These are phyloP conservation scores for Nannizzia gypsea DNA, from an alignment of 2,329 filamentous ascomycete genomes.

Conservation along the genomic window DNA sequence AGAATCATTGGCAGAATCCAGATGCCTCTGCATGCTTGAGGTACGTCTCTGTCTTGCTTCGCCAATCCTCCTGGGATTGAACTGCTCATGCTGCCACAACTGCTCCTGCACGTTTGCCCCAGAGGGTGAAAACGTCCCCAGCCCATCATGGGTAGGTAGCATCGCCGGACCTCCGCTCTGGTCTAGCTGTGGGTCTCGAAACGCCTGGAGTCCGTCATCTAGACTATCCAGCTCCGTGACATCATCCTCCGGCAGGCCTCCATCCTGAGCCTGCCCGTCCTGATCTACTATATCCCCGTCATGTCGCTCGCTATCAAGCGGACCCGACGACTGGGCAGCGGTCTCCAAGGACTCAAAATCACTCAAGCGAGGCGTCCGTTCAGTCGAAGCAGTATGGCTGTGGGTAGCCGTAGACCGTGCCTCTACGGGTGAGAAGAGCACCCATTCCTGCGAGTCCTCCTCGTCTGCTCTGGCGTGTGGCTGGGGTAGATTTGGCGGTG, in stretches of 20 bases:
- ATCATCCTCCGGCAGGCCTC: conserved; percentile 38
- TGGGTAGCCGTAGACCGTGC: conserved; percentile 49
- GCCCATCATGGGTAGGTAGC: conserved; percentile 81
- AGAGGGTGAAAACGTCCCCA: conserved; percentile 69
- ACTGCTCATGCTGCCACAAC: conserved; percentile 77
- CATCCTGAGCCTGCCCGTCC: conserved; percentile 42
- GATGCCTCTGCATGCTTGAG: conserved; percentile 46
- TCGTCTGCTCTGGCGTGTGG: conserved; percentile 33
- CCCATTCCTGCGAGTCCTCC: conserved; percentile 83
- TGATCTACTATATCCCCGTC: conserved; percentile 38
- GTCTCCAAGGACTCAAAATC: conserved; percentile 63
- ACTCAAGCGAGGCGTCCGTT: conserved; percentile 56
- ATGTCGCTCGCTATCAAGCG: conserved; percentile 19
- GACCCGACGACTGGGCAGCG: conserved; percentile 35
- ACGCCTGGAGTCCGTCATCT: conserved; percentile 82
- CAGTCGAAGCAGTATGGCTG: conserved; percentile 54
- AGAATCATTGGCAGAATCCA: conserved; percentile 47
- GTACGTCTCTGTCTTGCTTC: conserved; percentile 37
- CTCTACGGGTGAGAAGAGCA: conserved; percentile 68
- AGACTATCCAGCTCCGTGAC: conserved; percentile 84
- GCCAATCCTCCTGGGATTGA: conserved; percentile 57
- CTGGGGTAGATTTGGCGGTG: conserved; percentile 19
- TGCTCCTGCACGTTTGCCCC: conserved; percentile 61
- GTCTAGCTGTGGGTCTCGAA: conserved; percentile 50
- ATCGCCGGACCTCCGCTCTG: conserved; percentile 51